Conservation (phyloP, 1,284 basidiomycete genomes). For the Psilocybe mexicana region DNA sequence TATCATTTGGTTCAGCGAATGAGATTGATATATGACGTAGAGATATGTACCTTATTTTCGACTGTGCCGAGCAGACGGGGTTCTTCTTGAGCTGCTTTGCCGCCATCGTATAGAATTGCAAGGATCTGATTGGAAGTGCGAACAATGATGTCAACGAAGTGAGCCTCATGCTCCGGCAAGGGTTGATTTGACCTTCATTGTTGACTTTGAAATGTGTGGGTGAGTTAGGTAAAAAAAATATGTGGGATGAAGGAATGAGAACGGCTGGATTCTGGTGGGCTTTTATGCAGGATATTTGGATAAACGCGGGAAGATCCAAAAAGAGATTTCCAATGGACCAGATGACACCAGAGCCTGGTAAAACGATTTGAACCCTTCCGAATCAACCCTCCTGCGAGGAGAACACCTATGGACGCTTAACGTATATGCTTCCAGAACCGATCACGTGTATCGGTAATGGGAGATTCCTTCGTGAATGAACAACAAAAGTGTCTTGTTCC, state of each 20-base stretch:
- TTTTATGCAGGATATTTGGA: conserved; percentile 21
- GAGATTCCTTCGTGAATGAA: background rate
- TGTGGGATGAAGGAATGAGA: conserved; percentile 14
- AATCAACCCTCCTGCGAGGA: background rate
- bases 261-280: conserved; percentile 6
- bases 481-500: conserved; percentile 20
- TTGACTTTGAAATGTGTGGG: conserved; percentile 2
- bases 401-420: conserved; percentile 2
- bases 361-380: conserved; percentile 22
- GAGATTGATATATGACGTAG: conserved; percentile 1
- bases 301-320: conserved; percentile 11
- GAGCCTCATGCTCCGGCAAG: background rate
- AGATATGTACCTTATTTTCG: conserved; percentile 72
- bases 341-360: conserved; percentile 16
- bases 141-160: conserved; percentile 11
- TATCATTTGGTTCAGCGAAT: conserved; percentile 26
- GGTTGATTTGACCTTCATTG: conserved; percentile 37
- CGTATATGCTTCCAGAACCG: background rate
- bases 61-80: conserved; percentile 86
- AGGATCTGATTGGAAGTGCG: conserved; percentile 57
- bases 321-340: conserved; percentile 12
- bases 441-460: conserved; percentile 15
- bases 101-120: conserved; percentile 80
- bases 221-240: conserved; percentile 7
- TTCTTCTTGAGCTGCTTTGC: conserved; percentile 75